phyloP scores from a whole-genome alignment of 1,284 basidiomycete species.

The Sanguinoderma infundibulare region DNA sequence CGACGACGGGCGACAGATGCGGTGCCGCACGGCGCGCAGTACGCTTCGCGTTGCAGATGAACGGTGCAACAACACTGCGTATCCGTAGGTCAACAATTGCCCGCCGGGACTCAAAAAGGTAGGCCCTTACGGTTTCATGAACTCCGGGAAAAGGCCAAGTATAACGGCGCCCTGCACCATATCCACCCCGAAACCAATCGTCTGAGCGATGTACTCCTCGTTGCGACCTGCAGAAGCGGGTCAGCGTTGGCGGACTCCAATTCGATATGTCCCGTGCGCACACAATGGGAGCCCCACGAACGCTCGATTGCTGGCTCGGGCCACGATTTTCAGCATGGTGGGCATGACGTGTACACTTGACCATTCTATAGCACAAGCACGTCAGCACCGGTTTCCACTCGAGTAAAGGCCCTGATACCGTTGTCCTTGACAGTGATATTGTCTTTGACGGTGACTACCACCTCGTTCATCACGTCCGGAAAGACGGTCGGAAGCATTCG shows the following conservation, averaged over 20 bases:
- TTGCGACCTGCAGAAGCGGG: slow-evolving; percentile 6
- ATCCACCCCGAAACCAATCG: slow-evolving; percentile 14
- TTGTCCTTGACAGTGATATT: slow-evolving; percentile 15
- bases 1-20: background rate
- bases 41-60: background rate
- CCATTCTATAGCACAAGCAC: slow-evolving; percentile 8
- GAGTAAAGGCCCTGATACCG: background rate
- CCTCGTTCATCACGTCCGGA: slow-evolving; percentile 32
- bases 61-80: background rate
- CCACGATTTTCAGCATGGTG: slow-evolving; percentile 11
- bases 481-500: slow-evolving; percentile 27
- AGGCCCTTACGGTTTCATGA: background rate
- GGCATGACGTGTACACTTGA: background rate
- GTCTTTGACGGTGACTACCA: slow-evolving; percentile 25
- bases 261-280: slow-evolving; percentile 32
- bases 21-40: no score
- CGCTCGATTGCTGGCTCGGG: slow-evolving; percentile 42
- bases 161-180: slow-evolving; percentile 5
- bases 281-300: slow-evolving; percentile 45
- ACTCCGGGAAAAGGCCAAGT: slow-evolving; percentile 10
- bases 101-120: background rate
- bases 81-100: background rate
- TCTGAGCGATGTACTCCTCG: slow-evolving; percentile 16
- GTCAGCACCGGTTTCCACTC: background rate
- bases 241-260: background rate